Evolutionary conservation across 176 grass and related monocot species (phyloP).

Genomic region (Calamus simplicifolius): DNA sequence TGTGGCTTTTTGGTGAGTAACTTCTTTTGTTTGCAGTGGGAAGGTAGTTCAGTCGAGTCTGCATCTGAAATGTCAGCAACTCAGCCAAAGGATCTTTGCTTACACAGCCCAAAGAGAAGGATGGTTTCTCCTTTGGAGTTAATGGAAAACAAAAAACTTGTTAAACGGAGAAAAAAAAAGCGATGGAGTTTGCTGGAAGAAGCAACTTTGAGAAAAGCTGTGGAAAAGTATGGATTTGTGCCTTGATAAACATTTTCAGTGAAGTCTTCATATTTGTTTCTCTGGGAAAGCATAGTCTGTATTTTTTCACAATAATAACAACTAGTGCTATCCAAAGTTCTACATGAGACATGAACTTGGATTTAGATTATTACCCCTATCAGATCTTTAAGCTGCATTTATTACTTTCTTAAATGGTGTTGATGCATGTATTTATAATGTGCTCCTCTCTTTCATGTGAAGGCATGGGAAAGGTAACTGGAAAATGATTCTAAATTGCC

Average conservation of each 20-base stretch:
- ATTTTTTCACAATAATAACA: neutral
- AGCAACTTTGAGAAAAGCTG: slow-evolving; percentile 27
- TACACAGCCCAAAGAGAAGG: slow-evolving; percentile 8
- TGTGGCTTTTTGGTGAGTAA: neutral
- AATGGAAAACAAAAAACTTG: slow-evolving; percentile 1
- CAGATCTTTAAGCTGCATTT: too few relatives aligned
- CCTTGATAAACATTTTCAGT: neutral
- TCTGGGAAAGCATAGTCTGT: neutral
- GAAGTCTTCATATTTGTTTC: neutral
- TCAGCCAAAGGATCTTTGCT: slow-evolving; percentile 1
- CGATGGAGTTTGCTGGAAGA: slow-evolving; percentile 30
- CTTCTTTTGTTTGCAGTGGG: slow-evolving; percentile 4
- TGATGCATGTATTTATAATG: neutral
- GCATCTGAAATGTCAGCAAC: neutral
- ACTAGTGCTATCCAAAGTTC: too few relatives aligned
- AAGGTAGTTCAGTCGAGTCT: neutral
- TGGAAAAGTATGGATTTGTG: slow-evolving; percentile 20
- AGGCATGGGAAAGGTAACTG: slow-evolving; percentile 35
- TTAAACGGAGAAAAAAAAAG: slow-evolving; percentile 14
- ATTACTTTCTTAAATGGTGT: too few relatives aligned
- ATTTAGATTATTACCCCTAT: too few relatives aligned
- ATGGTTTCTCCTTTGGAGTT: slow-evolving; percentile 19
- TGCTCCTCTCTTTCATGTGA: neutral
- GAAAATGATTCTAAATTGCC: slow-evolving; percentile 19
- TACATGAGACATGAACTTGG: too few relatives aligned